Conservation (phyloP, 2,329 filamentous ascomycete genomes). For the Elsinoe australis region DNA sequence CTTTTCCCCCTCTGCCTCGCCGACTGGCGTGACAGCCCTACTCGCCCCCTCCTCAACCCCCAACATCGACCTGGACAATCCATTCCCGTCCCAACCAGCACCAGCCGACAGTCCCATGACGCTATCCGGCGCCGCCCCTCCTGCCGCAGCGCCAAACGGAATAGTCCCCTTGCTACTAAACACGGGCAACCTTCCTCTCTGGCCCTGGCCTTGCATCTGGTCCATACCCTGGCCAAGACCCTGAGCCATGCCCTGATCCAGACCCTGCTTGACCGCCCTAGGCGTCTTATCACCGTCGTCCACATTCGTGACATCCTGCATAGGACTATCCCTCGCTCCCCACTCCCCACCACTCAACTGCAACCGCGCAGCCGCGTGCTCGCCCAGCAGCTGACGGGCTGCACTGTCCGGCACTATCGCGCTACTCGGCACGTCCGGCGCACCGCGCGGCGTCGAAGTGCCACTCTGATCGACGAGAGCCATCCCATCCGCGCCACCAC, state of each 20-base stretch:
- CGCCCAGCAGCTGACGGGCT: slow-evolving; percentile 18
- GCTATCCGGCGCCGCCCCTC: background rate
- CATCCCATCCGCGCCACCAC: too few relatives aligned
- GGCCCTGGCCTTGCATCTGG: slow-evolving; percentile 1
- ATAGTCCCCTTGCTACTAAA: slow-evolving; percentile 28
- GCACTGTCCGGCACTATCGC: slow-evolving; percentile 18
- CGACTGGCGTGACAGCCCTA: background rate
- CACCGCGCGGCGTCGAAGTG: background rate
- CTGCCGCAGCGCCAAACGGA: slow-evolving; percentile 25
- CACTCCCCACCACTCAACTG: too few relatives aligned
- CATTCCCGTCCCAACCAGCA: slow-evolving; percentile 19
- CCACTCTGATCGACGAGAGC: too few relatives aligned
- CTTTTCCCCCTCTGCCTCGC: background rate
- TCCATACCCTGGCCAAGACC: background rate
- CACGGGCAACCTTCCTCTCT: slow-evolving; percentile 15
- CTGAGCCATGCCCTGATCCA: too few relatives aligned
- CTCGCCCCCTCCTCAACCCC: background rate
- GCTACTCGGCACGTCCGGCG: too few relatives aligned
- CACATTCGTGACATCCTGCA: too few relatives aligned
- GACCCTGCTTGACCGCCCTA: too few relatives aligned
- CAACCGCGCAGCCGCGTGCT: too few relatives aligned
- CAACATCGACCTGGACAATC: slow-evolving; percentile 19
- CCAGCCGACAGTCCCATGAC: slow-evolving; percentile 10
- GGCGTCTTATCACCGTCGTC: too few relatives aligned
- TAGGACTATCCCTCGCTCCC: too few relatives aligned